Base-by-base conservation (phyloP, 495 filamentous ascomycete species). In the Xylaria bambusicola region DNA sequence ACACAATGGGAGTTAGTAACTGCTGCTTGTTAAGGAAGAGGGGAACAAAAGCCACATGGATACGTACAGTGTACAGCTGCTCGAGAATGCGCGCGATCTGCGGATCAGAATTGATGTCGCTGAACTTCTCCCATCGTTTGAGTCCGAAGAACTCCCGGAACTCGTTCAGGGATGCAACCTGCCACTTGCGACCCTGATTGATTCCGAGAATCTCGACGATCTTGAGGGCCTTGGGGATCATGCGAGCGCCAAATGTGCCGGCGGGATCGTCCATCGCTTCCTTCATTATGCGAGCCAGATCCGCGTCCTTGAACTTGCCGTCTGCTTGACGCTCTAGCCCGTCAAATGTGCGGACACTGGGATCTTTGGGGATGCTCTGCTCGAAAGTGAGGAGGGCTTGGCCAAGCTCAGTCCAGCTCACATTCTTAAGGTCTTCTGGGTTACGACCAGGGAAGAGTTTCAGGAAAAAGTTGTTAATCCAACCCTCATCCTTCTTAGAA, bases 151-250 rank as follows among this genome's bases (percentile, higher is more conserved):
- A 91, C 47, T 84, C 73, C 26, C 91, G 82, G 73, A 95, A 91
- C 70, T 95, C 90, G 66, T 95, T 95, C 44, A 93, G 72, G 3
- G 88, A 86, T 7, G 86, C 87, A 29, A 92, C 65, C 55, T 88
- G 87, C 91, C 90, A 93, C 4, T 82, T 77, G 7, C 91, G 86
- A 1, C 86, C 85, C 63, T 95, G 90, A 61, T 86, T 79, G 52
- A 93, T 93, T 36, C 90, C 90, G 0, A 93, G 78, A 23, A 91
- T 81, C 65, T 95, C 91, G 21, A 93, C 80, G 10, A 80, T 78
- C 61, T 80, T 82, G 68, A 95, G 77, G 20, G 88, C 79, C 35
- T 80, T 78, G 0, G 91, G 91, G 3, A 92, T 84, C 50, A 83
- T 84, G 10, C 84, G 81, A 2, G 89, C 86, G 2, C 90, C 91